These are phyloP conservation scores for Hirsutella thompsonii DNA, from an alignment of 2,329 filamentous ascomycete genomes.

Conservation along the genomic window DNA sequence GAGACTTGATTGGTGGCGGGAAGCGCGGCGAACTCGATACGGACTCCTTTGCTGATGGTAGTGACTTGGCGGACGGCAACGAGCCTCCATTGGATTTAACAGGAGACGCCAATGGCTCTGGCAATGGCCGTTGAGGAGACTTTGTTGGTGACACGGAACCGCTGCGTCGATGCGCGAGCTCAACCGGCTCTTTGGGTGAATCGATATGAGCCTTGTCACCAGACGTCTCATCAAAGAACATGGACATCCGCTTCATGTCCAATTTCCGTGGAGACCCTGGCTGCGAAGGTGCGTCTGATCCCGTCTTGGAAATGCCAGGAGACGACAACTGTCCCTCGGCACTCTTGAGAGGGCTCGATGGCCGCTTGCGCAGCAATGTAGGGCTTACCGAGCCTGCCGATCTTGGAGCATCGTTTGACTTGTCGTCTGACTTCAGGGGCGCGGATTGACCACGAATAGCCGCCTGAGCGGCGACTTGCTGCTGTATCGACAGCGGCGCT, in stretches of 20 bases:
- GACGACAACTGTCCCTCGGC: slow-evolving; percentile 15
- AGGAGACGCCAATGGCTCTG: slow-evolving; percentile 15
- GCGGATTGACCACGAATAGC: slow-evolving; percentile 14
- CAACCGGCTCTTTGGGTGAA: slow-evolving; percentile 11
- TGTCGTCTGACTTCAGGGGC: slow-evolving; percentile 8
- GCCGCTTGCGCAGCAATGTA: slow-evolving; percentile 10
- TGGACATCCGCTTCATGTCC: slow-evolving; percentile 45
- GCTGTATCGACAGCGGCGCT: slow-evolving; percentile 17
- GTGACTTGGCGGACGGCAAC: slow-evolving; percentile 17
- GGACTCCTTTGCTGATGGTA: slow-evolving; percentile 22
- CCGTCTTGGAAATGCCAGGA: slow-evolving; percentile 15
- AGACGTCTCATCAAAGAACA: slow-evolving; percentile 37
- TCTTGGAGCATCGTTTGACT: slow-evolving; percentile 2
- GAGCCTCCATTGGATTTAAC: slow-evolving; percentile 20
- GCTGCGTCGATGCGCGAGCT: slow-evolving; percentile 18
- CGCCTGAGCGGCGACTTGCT: slow-evolving; percentile 22
- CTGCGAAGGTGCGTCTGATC: slow-evolving; percentile 22
- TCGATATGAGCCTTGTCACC: slow-evolving; percentile 12
- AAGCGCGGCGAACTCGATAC: slow-evolving; percentile 11
- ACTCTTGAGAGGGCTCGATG: slow-evolving; percentile 11
- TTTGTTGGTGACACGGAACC: slow-evolving; percentile 25
- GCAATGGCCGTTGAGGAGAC: slow-evolving; percentile 15
- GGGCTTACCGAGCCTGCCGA: slow-evolving; percentile 7
- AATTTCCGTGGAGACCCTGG: slow-evolving; percentile 44
- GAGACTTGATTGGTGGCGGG: slow-evolving; percentile 3